A percentile compares a stretch with the other conserved stretches of the same genome.
phyloP scores from a whole-genome alignment of 129 eudicot genomes.

The carrot (Daucus carota) region DH1_v3.0 NC_030387.2:38824001-38824500 shows the following conservation, averaged over 20 bases:
- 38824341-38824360: background rate
- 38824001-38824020: background rate
- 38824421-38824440: conserved; percentile 77
- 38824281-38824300: background rate
- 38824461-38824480: conserved; percentile 79
- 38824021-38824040: background rate
- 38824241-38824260: background rate
- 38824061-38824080: background rate
- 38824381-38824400: background rate
- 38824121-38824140: background rate
- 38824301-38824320: conserved; percentile 19
- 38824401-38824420: background rate
- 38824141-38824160: background rate
- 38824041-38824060: background rate
- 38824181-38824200: background rate
- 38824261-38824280: background rate
- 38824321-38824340: conserved; percentile 81
- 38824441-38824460: conserved; percentile 81
- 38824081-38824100: background rate
- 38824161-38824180: background rate
- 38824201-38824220: background rate
- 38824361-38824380: background rate
- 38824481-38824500: conserved; percentile 91
- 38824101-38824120: background rate
- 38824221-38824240: background rate